Conservation (phyloP, 768 basidiomycete genomes). For the Clavaria fumosa region DNA sequence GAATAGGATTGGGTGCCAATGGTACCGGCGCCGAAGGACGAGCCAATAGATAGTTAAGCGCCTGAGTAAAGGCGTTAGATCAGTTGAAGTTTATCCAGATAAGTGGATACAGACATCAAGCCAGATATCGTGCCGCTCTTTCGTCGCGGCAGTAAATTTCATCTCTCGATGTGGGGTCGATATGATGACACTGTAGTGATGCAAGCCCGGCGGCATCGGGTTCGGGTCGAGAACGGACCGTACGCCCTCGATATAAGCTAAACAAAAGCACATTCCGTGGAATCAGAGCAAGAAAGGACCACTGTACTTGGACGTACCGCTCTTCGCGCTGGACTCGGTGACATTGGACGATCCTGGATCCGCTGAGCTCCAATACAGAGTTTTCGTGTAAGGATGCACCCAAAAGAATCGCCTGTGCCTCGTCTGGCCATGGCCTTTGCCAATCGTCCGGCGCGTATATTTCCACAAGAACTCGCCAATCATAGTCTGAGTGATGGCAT, state of each 20-base stretch:
- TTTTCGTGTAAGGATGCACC: conserved; percentile 99
- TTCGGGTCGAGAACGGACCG: conserved; percentile 88
- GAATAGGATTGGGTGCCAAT: conserved; percentile 23
- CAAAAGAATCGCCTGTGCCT: conserved; percentile 96
- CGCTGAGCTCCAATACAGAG: conserved; percentile 89
- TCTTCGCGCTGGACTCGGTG: conserved; percentile 89
- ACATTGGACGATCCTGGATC: conserved; percentile 86
- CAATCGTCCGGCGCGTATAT: conserved; percentile 81
- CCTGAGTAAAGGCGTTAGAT: conserved; percentile 33
- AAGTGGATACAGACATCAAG: conserved; percentile 44
- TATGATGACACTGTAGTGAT: conserved; percentile 86
- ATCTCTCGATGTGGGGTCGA: conserved; percentile 91
- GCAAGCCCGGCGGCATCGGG: conserved; percentile 86
- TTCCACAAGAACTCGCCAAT: conserved; percentile 98
- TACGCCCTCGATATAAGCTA: conserved; percentile 89
- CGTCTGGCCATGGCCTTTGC: conserved; percentile 80
- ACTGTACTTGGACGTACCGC: conserved; percentile 60
- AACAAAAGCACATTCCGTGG: conserved; percentile 8
- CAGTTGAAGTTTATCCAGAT: conserved; percentile 6
- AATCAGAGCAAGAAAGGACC: conserved; percentile 4
- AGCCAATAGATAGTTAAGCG: conserved; percentile 77
- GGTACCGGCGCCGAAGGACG: conserved; percentile 39
- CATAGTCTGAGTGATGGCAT: conserved; percentile 99
- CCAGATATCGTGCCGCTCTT: conserved; percentile 97
- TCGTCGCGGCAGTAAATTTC: conserved; percentile 94